A percentile compares a stretch with the other conserved stretches of the same genome.
phyloP scores from a whole-genome alignment of 148 eudicot genomes.

The Vaccinium vitisidaea region DNA sequence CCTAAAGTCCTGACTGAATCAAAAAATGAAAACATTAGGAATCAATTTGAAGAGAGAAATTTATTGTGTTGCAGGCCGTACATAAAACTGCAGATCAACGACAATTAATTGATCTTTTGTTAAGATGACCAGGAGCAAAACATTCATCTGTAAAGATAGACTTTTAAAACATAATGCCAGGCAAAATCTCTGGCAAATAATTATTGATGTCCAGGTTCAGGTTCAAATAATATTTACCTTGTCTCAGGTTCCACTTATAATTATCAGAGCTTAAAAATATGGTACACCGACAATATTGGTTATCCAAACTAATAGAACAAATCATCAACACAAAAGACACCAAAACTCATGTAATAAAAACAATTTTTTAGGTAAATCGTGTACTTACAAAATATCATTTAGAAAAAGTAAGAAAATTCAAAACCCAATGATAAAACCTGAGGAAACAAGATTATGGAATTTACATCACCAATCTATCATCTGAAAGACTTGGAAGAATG shows the following conservation, averaged over 20 bases:
- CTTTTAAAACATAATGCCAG: background rate
- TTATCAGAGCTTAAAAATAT: background rate
- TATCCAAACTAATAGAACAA: background rate
- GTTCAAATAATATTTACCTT: background rate
- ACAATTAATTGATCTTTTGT: constrained; percentile 8
- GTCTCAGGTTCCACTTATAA: background rate
- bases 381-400: background rate
- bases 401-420: background rate
- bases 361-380: background rate
- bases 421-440: constrained; percentile 3
- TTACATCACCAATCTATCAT: constrained; percentile 96
- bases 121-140: background rate
- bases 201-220: background rate
- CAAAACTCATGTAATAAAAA: background rate
- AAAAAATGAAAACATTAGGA: constrained; percentile 14
- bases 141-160: background rate
- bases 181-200: background rate
- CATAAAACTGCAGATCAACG: background rate
- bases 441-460: constrained; percentile 18
- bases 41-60: background rate
- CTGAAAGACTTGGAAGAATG: constrained; percentile 94
- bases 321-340: background rate
- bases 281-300: background rate
- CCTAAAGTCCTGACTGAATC: constrained; percentile 92
- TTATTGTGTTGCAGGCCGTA: background rate